Evolutionary conservation across 2,329 filamentous ascomycete species (phyloP).

Genomic region (Botrytis pseudocinerea): DNA sequence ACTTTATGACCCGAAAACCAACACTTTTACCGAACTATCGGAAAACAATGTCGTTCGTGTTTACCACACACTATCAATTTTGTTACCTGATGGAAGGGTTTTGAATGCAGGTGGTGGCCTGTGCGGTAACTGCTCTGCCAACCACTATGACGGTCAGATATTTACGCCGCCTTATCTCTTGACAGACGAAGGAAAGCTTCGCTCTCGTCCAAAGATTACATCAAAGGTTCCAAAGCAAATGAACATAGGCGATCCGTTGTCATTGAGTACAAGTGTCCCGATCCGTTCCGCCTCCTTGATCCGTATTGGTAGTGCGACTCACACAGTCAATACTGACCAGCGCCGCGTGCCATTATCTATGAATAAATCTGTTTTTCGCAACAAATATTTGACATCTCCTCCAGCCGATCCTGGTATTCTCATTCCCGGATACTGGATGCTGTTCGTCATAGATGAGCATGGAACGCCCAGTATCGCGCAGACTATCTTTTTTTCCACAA

Average conservation of each 20-base stretch:
- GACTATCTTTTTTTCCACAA: neutral
- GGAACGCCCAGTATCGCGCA: slow-evolving; percentile 1
- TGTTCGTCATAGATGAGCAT: slow-evolving; percentile 15
- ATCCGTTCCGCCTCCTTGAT: slow-evolving; percentile 1
- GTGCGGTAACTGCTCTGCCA: slow-evolving; percentile 10
- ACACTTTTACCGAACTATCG: slow-evolving; percentile 4
- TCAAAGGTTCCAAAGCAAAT: neutral
- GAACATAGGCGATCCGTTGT: neutral
- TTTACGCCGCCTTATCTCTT: slow-evolving; percentile 15
- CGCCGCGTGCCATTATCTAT: neutral
- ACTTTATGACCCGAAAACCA: neutral
- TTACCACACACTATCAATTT: slow-evolving; percentile 11
- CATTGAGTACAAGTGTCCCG: neutral
- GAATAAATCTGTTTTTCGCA: rapidly evolving
- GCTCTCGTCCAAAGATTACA: neutral
- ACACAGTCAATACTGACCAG: slow-evolving; percentile 15
- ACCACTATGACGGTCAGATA: slow-evolving; percentile 11
- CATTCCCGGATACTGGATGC: slow-evolving; percentile 16
- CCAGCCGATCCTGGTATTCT: neutral
- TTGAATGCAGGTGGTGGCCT: slow-evolving; percentile 11
- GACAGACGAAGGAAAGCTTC: neutral
- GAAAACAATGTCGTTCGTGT: slow-evolving; percentile 10
- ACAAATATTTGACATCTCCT: neutral
- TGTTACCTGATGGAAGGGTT: slow-evolving; percentile 5
- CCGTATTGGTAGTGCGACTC: slow-evolving; percentile 7